These are phyloP conservation scores for Rheum nobile DNA, from an alignment of 148 eudicot species.

Conservation along the genomic window DNA sequence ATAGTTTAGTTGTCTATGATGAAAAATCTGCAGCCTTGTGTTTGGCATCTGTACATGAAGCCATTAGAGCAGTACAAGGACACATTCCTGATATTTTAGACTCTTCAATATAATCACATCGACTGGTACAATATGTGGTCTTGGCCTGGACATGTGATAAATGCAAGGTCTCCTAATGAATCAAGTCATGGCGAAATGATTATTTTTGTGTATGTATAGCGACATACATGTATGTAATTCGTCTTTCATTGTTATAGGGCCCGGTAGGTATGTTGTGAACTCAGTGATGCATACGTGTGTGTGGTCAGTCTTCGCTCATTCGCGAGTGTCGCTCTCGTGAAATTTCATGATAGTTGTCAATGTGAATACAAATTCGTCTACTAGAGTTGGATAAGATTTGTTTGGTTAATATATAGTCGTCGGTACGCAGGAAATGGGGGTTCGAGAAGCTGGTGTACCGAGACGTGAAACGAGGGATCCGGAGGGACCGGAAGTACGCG, in stretches of 20 bases:
- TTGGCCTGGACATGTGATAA: background rate
- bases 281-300: background rate
- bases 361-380: background rate
- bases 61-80: background rate
- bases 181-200: background rate
- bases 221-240: background rate
- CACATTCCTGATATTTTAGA: background rate
- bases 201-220: background rate
- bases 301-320: background rate
- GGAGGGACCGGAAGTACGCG: conserved; percentile 74
- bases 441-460: conserved; percentile 76
- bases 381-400: background rate
- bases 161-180: background rate
- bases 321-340: background rate
- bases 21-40: background rate
- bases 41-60: background rate
- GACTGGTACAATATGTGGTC: background rate
- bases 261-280: background rate
- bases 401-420: background rate
- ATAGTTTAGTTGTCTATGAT: background rate
- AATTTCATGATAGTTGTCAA: background rate
- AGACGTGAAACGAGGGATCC: conserved; percentile 38
- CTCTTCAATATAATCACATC: background rate
- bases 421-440: conserved; percentile 57
- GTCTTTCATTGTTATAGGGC: background rate